Percentiles rank a stretch among this genome's conserved stretches.
Evolutionary conservation across 768 basidiomycete genomes (phyloP).

Genomic region (Boletus pseudopeckii): DNA sequence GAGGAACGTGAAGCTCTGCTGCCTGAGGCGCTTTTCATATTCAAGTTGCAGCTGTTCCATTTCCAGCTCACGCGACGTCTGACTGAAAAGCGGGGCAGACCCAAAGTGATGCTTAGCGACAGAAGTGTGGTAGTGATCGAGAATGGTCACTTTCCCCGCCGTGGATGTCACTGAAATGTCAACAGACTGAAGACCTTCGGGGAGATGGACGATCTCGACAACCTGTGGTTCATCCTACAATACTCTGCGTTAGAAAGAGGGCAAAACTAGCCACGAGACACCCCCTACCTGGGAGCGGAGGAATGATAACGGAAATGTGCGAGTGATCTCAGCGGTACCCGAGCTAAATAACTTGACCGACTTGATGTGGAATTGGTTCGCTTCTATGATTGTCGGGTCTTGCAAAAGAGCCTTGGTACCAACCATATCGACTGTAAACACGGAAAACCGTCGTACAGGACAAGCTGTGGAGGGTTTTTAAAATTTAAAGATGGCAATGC

Average conservation of each 20-base stretch:
- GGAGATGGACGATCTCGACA: conserved; percentile 17
- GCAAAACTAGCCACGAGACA: too few species aligned
- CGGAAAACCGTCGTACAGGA: background rate
- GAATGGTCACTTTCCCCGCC: conserved; percentile 9
- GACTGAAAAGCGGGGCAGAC: background rate
- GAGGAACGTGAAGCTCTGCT: conserved; percentile 21
- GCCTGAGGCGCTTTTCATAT: conserved; percentile 19
- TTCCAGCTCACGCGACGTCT: conserved; percentile 4
- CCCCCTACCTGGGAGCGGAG: conserved; percentile 4
- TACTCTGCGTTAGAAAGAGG: background rate
- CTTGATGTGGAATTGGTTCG: conserved; percentile 13
- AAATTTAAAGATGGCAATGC: too few species aligned
- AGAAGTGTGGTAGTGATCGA: conserved; percentile 11
- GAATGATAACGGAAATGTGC: conserved; percentile 17
- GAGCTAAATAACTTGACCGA: conserved; percentile 18
- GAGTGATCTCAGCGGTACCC: conserved; percentile 15
- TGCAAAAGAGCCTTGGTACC: background rate
- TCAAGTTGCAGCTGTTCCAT: conserved; percentile 10
- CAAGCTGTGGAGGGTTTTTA: background rate
- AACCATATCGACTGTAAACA: conserved; percentile 1
- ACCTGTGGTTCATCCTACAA: conserved; percentile 13
- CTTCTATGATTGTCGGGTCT: conserved; percentile 6
- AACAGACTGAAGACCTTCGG: conserved; percentile 1
- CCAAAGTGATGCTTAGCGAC: background rate
- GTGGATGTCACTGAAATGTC: conserved; percentile 12